Evolutionary conservation across 257 asterid species (phyloP).

Genomic region (Solanum gandarillasii): DNA sequence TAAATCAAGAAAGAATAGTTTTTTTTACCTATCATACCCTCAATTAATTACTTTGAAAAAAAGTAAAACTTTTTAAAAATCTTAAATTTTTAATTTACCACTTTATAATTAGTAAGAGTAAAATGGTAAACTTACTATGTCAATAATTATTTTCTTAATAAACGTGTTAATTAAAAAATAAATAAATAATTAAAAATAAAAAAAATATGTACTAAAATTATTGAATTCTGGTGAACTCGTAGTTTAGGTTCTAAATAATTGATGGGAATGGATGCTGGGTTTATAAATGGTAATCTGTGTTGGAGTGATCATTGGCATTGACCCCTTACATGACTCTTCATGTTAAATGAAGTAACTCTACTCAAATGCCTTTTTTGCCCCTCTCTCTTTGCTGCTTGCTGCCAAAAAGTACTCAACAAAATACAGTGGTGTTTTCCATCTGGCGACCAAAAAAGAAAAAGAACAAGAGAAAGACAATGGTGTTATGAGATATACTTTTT

Average conservation of each 20-base stretch:
- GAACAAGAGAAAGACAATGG: neutral
- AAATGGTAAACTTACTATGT: no score
- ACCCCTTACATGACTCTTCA: neutral
- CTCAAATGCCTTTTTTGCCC: neutral
- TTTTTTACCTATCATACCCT: no score
- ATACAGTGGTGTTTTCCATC: neutral
- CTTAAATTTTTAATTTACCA: no score
- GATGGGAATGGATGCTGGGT: neutral
- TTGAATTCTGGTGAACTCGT: no score
- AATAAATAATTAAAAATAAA: no score
- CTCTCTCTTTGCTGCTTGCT: neutral
- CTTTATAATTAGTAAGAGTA: no score
- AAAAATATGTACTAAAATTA: no score
- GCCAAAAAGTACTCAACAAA: neutral
- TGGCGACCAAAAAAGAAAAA: neutral
- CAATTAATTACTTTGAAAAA: no score
- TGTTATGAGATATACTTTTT: neutral
- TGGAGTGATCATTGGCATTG: conserved; percentile 10
- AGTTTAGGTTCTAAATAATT: neutral
- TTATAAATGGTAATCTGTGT: neutral
- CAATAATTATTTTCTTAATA: no score
- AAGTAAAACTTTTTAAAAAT: no score
- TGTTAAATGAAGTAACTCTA: neutral
- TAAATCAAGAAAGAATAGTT: no score
- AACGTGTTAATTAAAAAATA: no score